Percentiles rank a stretch among this genome's conserved stretches.
Conservation (phyloP, 768 basidiomycete genomes). For the Phlegmacium glaucopus region DNA sequence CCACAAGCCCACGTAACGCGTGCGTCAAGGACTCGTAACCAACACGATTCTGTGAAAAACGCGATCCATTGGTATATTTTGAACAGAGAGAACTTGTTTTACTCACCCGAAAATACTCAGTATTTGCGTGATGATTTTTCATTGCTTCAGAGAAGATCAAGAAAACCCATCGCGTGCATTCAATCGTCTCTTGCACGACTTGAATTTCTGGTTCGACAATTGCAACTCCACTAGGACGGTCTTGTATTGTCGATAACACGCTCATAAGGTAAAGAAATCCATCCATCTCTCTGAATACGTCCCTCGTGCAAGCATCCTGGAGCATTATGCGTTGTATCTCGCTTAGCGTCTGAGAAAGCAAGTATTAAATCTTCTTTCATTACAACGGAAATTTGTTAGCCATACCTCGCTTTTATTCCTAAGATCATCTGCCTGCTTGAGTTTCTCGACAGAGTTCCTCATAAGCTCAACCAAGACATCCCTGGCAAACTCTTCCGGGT, state of each 20-base stretch:
- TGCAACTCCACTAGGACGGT: not conserved
- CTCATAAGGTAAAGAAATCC: conserved; percentile 77
- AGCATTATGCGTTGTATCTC: conserved; percentile 69
- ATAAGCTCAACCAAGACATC: conserved; percentile 72
- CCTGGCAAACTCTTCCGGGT: conserved; percentile 70
- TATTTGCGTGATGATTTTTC: conserved; percentile 50
- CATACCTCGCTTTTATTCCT: conserved; percentile 48
- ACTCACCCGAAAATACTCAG: conserved; percentile 65
- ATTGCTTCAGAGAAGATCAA: conserved; percentile 64
- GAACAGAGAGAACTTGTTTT: not conserved
- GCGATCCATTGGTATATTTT: conserved; percentile 1
- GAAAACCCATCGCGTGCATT: conserved; percentile 60
- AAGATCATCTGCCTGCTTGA: conserved; percentile 47
- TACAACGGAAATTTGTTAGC: not conserved
- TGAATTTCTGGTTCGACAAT: conserved; percentile 7
- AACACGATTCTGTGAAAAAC: conserved; percentile 42
- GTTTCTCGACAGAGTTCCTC: conserved; percentile 62
- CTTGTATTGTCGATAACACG: conserved; percentile 58
- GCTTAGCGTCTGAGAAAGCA: conserved; percentile 44
- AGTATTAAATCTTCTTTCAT: not conserved
- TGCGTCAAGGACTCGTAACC: conserved; percentile 64
- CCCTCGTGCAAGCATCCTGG: conserved; percentile 63
- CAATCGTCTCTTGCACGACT: conserved; percentile 4
- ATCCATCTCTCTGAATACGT: conserved; percentile 78
- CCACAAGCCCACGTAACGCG: conserved; percentile 52